A percentile compares a stretch with the other conserved stretches of the same genome.
Evolutionary conservation across 345 rosid species (phyloP).

Genomic region (Rhizophora mangle): DNA sequence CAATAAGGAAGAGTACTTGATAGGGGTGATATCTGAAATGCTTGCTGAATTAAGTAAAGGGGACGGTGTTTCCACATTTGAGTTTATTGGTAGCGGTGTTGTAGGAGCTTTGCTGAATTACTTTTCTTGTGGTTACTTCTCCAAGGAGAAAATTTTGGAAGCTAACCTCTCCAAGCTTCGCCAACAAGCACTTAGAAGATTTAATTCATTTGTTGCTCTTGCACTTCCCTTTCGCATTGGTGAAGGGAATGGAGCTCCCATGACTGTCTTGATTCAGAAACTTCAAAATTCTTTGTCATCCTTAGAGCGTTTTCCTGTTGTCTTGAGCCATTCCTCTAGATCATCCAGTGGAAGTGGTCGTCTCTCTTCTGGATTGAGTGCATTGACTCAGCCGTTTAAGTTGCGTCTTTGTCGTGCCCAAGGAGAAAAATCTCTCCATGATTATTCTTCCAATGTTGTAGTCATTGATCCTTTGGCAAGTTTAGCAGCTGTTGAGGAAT

Average conservation of each 20-base stretch:
- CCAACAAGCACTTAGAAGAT: conserved; percentile 73
- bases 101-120: conserved; percentile 89
- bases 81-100: conserved; percentile 97
- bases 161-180: conserved; percentile 77
- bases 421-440: conserved; percentile 89
- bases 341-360: conserved; percentile 87
- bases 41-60: conserved; percentile 86
- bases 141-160: conserved; percentile 81
- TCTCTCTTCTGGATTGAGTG: conserved; percentile 92
- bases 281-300: conserved; percentile 96
- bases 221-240: conserved; percentile 65
- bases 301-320: conserved; percentile 94
- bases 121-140: conserved; percentile 83
- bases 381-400: conserved; percentile 91
- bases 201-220: conserved; percentile 64
- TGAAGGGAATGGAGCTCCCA: conserved; percentile 50
- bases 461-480: conserved; percentile 97
- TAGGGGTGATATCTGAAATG: conserved; percentile 74
- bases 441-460: conserved; percentile 93
- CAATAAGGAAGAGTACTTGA: conserved; percentile 78
- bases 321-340: conserved; percentile 87
- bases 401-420: conserved; percentile 89
- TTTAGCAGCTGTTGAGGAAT: conserved; percentile 92
- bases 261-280: conserved; percentile 90
- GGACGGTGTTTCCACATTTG: conserved; percentile 98